Conservation (phyloP, 768 basidiomycete genomes). For the Rhodosporidiobolus sp. region DNA sequence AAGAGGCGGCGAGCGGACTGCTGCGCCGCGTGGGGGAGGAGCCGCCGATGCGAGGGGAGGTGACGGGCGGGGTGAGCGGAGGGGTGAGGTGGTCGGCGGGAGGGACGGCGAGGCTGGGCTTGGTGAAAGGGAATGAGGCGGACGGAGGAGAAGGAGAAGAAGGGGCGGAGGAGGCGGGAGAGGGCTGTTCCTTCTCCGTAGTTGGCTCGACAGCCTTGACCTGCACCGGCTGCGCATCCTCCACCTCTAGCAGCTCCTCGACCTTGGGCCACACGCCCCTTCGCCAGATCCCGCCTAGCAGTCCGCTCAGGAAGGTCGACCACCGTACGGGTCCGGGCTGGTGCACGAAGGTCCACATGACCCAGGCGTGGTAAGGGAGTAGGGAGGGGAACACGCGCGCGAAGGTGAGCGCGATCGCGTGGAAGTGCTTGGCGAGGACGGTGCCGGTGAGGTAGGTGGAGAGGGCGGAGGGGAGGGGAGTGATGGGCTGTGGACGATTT, state of each 20-base stretch:
- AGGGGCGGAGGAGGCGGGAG: not conserved
- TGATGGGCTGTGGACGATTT: constrained; percentile 19
- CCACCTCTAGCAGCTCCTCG: not conserved
- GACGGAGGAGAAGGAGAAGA: not conserved
- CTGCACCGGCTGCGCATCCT: not conserved
- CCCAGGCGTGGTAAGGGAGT: constrained; percentile 63
- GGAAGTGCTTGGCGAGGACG: constrained; percentile 71
- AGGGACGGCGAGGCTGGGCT: constrained; percentile 4
- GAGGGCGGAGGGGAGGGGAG: constrained; percentile 12
- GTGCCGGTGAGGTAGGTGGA: constrained; percentile 49
- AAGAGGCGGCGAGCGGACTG: not conserved
- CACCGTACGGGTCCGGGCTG: constrained; percentile 36
- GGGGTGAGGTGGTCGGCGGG: constrained; percentile 20
- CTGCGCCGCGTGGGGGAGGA: not conserved
- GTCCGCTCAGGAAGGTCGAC: not conserved
- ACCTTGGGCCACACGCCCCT: not conserved
- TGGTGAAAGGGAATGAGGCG: not conserved
- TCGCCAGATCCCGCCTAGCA: constrained; percentile 1
- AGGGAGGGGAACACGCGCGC: constrained; percentile 63
- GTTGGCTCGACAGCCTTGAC: not conserved
- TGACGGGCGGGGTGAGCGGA: constrained; percentile 18
- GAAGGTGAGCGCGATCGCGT: constrained; percentile 78
- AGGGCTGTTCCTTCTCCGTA: not conserved
- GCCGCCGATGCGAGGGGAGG: not conserved
- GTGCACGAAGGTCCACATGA: constrained; percentile 48